phyloP scores from a whole-genome alignment of 2,329 filamentous ascomycete genomes.

The Talaromyces verruculosus region DNA sequence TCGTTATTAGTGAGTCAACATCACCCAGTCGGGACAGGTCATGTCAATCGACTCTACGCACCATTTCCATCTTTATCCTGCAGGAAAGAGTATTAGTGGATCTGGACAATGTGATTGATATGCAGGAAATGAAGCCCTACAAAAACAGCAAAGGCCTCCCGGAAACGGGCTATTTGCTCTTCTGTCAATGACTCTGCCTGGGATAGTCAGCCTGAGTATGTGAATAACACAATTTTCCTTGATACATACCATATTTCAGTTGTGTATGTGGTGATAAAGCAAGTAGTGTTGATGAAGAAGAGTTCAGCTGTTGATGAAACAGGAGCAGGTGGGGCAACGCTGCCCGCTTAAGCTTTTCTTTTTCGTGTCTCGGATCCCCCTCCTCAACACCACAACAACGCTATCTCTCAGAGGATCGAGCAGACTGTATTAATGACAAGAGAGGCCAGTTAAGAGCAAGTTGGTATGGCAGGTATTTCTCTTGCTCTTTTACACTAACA shows the following conservation, averaged over 20 bases:
- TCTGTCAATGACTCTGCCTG: slow-evolving; percentile 98
- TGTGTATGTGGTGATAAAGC: neutral
- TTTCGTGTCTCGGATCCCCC: neutral
- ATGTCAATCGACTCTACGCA: slow-evolving; percentile 51
- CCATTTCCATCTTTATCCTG: slow-evolving; percentile 91
- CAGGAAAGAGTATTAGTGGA: slow-evolving; percentile 21
- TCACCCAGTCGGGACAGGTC: too few species aligned
- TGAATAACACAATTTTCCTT: too few species aligned
- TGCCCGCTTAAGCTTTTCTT: neutral
- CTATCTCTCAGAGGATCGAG: neutral
- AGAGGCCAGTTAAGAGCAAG: neutral
- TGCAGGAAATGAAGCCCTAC: slow-evolving; percentile 61
- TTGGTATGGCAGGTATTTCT: neutral
- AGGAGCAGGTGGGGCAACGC: slow-evolving; percentile 4
- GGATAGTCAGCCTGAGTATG: slow-evolving; percentile 28
- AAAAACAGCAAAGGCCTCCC: slow-evolving; percentile 99
- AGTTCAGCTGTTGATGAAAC: neutral
- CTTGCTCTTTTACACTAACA: neutral
- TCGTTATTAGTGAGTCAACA: neutral
- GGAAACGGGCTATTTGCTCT: slow-evolving; percentile 99
- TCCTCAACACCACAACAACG: neutral
- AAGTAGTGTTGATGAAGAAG: neutral
- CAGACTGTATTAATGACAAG: neutral
- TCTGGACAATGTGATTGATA: neutral
- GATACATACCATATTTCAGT: neutral